Evolutionary conservation across 1,139 yeast genomes (phyloP), one percentile per base, ranked within the genome.

Genomic region (Nakaseomyces kungkrabaensis): DNA sequence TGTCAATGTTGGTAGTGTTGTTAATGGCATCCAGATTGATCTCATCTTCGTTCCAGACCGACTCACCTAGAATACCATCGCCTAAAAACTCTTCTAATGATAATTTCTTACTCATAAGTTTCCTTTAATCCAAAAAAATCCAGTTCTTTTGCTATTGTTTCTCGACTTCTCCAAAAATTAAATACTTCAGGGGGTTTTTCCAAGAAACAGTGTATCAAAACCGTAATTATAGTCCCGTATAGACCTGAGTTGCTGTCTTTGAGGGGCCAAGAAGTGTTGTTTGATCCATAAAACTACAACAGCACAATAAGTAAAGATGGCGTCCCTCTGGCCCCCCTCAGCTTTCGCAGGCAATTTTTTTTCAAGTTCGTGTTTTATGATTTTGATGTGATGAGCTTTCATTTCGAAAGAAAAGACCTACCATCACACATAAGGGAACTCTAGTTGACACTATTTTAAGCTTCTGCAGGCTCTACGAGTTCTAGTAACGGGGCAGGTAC

Each of bases 1-100:
- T 50, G 43, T 61, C 63, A 36, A 61, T 54, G 48, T 58, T 60
- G 24, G 64, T 62, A 9, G 62, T 58, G 52, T 53, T 42, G 33
- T 52, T 47, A 50, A 56, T 63, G 36, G 57, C 64, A 38, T 59
- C 63, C 47, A 61, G 46, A 45, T 60, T 58, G 43, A 61, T 59
- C 42, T 61, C 66, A 46, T 62, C 65, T 48, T 63, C 67, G 43
- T 62, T 58, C 67, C 67, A 64, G 9, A 60, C 65, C 7, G 67
- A 59, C 37, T 62, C 67, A 22, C 66, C 66, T 45, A 62, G 52
- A 38, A 64, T 53, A 48, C 62, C 66, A 48, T 65, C 67, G 32
- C 66, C 66, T 25, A 65, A 58, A 53, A 65, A 65, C 48, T 65
- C 68, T 49, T 65, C 68, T 45, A 65, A 56, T 32, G 68, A 65